Conservation (phyloP, 179 eudicot species). For the Beta macrorhiza region DNA sequence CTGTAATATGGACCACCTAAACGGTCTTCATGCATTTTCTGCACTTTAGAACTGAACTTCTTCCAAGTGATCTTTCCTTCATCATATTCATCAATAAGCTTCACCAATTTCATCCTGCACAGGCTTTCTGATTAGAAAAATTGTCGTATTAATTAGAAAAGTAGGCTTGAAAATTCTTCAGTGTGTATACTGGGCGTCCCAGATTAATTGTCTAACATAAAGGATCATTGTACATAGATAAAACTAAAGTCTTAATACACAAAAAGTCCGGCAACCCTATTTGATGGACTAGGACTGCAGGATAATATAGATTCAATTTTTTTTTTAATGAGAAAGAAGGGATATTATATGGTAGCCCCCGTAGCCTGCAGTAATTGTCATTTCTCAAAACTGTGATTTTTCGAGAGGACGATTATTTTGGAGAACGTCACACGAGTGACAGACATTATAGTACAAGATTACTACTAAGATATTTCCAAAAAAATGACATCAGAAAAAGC, state of each 20-base stretch:
- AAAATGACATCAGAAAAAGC: neutral
- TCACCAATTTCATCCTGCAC: constrained; percentile 81
- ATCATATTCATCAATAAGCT: constrained; percentile 71
- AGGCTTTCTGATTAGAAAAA: neutral
- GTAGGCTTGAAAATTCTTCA: neutral
- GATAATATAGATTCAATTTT: neutral
- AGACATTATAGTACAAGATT: neutral
- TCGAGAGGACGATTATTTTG: neutral
- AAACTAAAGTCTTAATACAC: too few relatives aligned
- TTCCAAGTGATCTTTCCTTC: constrained; percentile 74
- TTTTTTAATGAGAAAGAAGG: neutral
- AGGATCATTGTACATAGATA: neutral
- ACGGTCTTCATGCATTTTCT: constrained; percentile 68
- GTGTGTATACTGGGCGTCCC: neutral
- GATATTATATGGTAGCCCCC: neutral
- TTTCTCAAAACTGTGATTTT: neutral
- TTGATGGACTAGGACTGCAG: neutral
- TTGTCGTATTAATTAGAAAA: neutral
- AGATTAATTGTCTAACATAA: neutral
- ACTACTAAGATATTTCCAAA: neutral
- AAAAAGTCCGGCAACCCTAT: neutral
- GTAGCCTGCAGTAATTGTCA: neutral
- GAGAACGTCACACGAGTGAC: neutral
- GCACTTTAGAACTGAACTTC: constrained; percentile 71
- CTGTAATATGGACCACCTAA: constrained; percentile 75